These are phyloP conservation scores for Arabidopsis arenosa DNA, from an alignment of 345 rosid species.

Conservation along the genomic window DNA sequence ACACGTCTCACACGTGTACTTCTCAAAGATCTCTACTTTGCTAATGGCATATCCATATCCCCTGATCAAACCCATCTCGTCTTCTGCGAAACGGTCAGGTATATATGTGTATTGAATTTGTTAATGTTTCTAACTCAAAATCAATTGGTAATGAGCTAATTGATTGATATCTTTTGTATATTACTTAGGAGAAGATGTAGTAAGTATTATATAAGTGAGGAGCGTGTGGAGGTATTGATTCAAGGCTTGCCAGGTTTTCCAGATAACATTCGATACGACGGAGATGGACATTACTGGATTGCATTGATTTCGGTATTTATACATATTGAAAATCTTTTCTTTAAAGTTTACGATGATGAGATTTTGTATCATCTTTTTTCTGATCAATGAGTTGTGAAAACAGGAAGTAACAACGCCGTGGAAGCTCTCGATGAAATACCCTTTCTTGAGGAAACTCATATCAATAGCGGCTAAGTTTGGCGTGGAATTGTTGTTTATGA, in stretches of 20 bases:
- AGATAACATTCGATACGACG: conserved; percentile 72
- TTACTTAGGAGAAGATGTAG: conserved; percentile 51
- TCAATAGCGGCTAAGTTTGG: conserved; percentile 43
- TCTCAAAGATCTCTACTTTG: conserved; percentile 59
- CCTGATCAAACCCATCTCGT: conserved; percentile 59
- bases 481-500: background rate
- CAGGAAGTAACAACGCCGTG: conserved; percentile 34
- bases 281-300: conserved; percentile 71
- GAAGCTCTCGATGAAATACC: conserved; percentile 43
- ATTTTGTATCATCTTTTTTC: background rate
- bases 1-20: conserved; percentile 58
- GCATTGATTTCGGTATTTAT: conserved; percentile 54
- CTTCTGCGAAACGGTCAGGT: conserved; percentile 60
- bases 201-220: conserved; percentile 59
- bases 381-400: background rate
- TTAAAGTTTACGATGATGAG: background rate
- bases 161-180: background rate
- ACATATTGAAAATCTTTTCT: background rate
- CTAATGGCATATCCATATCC: conserved; percentile 76
- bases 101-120: background rate
- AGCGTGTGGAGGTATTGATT: conserved; percentile 52
- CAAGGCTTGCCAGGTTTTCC: conserved; percentile 65
- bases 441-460: conserved; percentile 51
- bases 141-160: background rate
- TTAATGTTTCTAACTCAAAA: background rate